A percentile compares a stretch with the other conserved stretches of the same genome.
These are phyloP conservation scores for Pyrenophora tritici-repentis DNA, from an alignment of 2,329 filamentous ascomycete species.

Conservation along the genomic window DNA sequence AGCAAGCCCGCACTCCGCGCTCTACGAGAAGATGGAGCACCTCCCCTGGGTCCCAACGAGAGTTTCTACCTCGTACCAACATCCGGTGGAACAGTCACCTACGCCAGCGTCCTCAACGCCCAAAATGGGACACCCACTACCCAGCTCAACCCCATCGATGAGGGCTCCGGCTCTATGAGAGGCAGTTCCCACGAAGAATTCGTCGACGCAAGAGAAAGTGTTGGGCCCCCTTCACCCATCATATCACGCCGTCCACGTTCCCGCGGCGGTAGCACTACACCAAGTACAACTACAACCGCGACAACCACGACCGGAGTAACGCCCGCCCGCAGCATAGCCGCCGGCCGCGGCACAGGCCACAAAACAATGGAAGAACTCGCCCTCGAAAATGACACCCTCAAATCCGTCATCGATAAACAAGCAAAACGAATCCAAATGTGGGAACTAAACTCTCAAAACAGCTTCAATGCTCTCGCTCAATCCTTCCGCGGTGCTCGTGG, in stretches of 20 bases:
- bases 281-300: conserved; percentile 1
- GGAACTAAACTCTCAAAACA: conserved; percentile 88
- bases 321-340: conserved; percentile 36
- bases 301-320: conserved; percentile 22
- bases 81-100: conserved; percentile 88
- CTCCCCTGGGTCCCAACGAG: conserved; percentile 52
- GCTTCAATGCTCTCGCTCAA: conserved; percentile 82
- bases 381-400: conserved; percentile 84
- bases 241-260: conserved; percentile 46
- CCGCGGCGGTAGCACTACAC: conserved; percentile 7
- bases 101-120: conserved; percentile 76
- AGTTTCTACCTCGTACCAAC: conserved; percentile 91
- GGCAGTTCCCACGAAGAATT: conserved; percentile 69
- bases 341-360: conserved; percentile 42
- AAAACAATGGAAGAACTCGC: conserved; percentile 87
- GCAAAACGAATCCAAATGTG: conserved; percentile 89
- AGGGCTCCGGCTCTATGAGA: conserved; percentile 45
- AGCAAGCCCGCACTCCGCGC: conserved; percentile 83
- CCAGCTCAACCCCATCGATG: conserved; percentile 42
- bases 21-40: conserved; percentile 66
- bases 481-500: conserved; percentile 56
- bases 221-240: conserved; percentile 52
- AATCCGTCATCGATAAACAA: conserved; percentile 82
- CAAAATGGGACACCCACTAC: conserved; percentile 55
- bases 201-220: conserved; percentile 80